Evolutionary conservation across 768 basidiomycete genomes (phyloP), one percentile per base, ranked within the genome.

Genomic region (Guyanaporus albipodus): DNA sequence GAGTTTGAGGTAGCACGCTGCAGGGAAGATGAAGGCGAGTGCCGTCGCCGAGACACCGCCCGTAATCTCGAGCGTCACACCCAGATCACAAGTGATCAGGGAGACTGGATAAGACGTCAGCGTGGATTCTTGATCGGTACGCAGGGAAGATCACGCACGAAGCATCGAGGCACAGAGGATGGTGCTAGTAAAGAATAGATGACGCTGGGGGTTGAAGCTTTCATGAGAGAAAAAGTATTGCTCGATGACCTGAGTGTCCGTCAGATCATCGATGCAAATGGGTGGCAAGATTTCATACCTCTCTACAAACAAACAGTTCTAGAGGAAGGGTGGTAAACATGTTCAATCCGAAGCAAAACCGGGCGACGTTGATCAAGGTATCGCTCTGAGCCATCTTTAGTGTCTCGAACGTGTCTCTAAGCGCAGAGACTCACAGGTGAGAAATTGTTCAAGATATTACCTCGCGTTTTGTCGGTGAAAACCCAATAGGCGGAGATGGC

Each of bases 271-370:
- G 17, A n/a, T 41, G n/a, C n/a, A 10, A 23, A 37, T 31, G 11
- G 3, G 27, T 31, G 17, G 8, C 40, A 24, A 44, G 21, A 6
- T 36, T 53, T 62, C 40, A 8, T 44, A 89, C 92, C 75, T 99
- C 96, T 70, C 96, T 79, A 61, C 96, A 99, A 21, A 99, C 96
- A 63, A 98, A 99, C 12, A 93, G 73, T 58, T 99, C 96, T 32
- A 99, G 73, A 1, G 96, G 96, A 18, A 97, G 79, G 0, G 96
- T 99, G 1, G 94, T 94, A 59, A 97, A 96, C 96, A 98, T 99
- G 67, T 95, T 96, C 53, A 93, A 65, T 10, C 92, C 93, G 61
- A 94, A 92, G 61, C 88, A 92, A 56, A 96, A 90, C 14, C 96
- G 79, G 3, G 96, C 96, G 42, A 98, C 73, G 60, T 98, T 98